Percentiles rank a stretch among this genome's conserved stretches.
Evolutionary conservation across 2,329 filamentous ascomycete species (phyloP).

Genomic region (Neurospora crassa): DNA sequence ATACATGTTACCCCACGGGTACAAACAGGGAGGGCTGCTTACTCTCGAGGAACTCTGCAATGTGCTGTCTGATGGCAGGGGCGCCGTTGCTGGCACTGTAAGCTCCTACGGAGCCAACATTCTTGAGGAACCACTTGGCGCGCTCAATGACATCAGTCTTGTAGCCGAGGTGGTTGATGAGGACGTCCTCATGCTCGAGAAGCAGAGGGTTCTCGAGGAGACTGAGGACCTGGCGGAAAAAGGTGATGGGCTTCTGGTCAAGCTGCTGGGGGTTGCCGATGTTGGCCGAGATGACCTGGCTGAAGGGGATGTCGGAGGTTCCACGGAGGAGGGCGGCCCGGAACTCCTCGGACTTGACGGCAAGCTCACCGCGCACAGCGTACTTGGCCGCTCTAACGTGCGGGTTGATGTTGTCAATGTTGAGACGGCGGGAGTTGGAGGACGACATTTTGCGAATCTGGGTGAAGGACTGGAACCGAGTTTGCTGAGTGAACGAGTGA

Average conservation of each 20-base stretch:
- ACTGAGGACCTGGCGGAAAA: constrained; percentile 94
- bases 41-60: constrained; percentile 89
- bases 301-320: constrained; percentile 62
- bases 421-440: constrained; percentile 40
- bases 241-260: constrained; percentile 98
- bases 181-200: constrained; percentile 72
- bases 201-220: constrained; percentile 83
- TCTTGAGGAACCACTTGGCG: constrained; percentile 68
- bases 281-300: constrained; percentile 89
- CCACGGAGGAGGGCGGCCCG: constrained; percentile 60
- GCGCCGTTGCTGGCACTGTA: constrained; percentile 93
- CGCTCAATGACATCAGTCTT: constrained; percentile 81
- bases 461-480: constrained; percentile 9
- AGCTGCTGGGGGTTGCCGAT: constrained; percentile 99
- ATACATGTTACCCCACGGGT: not conserved
- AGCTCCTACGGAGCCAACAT: constrained; percentile 85
- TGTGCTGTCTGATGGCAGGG: constrained; percentile 74
- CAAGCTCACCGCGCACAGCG: constrained; percentile 91
- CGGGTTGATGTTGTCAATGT: constrained; percentile 83
- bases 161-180: constrained; percentile 70
- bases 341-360: constrained; percentile 87
- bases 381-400: constrained; percentile 84
- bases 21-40: constrained; percentile 23
- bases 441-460: constrained; percentile 27
- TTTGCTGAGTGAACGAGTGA: constrained; percentile 3